Conservation (phyloP, 306 rosid species). For the Vigna reflexopilosa region DNA sequence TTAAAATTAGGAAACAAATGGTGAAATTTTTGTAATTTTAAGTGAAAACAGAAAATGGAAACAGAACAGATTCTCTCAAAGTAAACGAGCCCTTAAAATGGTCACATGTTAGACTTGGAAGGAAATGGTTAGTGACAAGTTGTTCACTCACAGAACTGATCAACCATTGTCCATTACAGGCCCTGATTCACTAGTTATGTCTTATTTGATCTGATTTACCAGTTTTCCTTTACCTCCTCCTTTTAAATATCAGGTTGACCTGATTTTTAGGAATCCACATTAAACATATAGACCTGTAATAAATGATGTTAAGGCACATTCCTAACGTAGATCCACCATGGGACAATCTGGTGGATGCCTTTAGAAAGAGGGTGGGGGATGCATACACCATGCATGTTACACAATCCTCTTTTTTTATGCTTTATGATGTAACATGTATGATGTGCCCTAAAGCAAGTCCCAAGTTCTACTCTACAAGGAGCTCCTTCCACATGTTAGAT, state of each 20-base stretch:
- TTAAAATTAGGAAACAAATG: neutral
- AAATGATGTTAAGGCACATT: neutral
- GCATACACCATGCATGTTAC: neutral
- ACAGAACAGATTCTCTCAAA: neutral
- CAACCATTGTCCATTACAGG: no score
- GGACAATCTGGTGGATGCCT: neutral
- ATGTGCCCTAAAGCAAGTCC: neutral
- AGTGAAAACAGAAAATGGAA: neutral
- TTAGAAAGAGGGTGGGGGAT: neutral
- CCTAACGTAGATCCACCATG: neutral
- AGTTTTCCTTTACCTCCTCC: no score
- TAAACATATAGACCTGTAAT: neutral
- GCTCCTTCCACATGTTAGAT: neutral
- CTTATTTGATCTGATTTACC: no score
- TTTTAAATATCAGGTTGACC: no score
- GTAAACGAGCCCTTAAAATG: neutral
- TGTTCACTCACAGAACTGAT: no score
- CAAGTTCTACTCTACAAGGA: neutral
- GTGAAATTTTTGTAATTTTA: neutral
- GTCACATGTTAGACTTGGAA: neutral
- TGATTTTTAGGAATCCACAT: no score
- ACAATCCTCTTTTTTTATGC: neutral
- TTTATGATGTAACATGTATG: neutral
- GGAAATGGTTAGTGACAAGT: neutral
- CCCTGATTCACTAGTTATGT: neutral